Base-by-base conservation (phyloP, 2,329 filamentous ascomycete genomes). In the Paraphaeosphaeria sporulosa region DNA sequence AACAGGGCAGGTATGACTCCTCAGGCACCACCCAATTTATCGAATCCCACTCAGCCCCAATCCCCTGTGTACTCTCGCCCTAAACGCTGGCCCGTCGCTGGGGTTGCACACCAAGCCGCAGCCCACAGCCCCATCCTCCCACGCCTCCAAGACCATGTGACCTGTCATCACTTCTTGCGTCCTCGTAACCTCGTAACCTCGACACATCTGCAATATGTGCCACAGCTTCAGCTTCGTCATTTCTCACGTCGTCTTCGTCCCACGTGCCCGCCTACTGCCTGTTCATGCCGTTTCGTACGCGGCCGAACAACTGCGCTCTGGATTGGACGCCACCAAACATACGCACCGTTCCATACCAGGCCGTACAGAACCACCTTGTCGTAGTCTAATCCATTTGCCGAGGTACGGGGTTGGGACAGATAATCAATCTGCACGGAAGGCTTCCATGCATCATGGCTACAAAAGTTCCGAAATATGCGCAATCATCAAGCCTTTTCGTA, bases 41-140 rank as follows among this genome's bases (percentile, higher is more conserved):
- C 56, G 58, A 57, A 59, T 57, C 44, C 46, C 58, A 53, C 58
- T 60, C 58, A 61, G 66, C 64, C 64, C 61, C 59, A 32, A 60
- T 60, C 25, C 25, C 3, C 25, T 27, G 57, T 40, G 30, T 69
- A 60, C 54, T 58, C 56, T 52, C 44, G 53, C 43, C 30, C 49
- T 40, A 52, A 61, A 59, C 25, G 25, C 25, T 27, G 25, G 25
- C 25, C 25, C 25, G 25, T 65, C 63, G 46, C 51, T 55, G 56
- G 53, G 49, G 58, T 51, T 27, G 25, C 25, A n/a, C 49, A 42
- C 40, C 8, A 27, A 32, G 15, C 25, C 30, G 9, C 38, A 34
- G 52, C 38, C 27, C 57, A 55, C 43, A 42, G 50, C 50, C 50
- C 50, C n/a, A n/a, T n/a, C n/a, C n/a, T n/a, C 50, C 9, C 43